Base-by-base conservation (phyloP, 345 rosid genomes). In the Heritiera littoralis region DNA sequence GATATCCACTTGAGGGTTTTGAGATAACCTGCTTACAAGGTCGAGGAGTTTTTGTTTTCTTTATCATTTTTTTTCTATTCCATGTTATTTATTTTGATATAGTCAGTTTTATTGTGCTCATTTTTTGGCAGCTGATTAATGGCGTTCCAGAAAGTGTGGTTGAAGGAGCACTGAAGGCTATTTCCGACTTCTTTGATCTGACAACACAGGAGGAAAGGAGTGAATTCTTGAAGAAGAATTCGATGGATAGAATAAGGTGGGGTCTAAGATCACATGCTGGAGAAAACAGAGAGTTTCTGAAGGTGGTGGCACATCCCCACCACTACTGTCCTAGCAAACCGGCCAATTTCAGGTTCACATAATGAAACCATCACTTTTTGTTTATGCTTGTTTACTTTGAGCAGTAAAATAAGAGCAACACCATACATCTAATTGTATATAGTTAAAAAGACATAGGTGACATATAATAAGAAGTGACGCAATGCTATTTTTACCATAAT, bases 271-370 rank as follows among this genome's bases (percentile, higher is more conserved):
- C 23, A 28, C 66, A 82, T 52, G 43, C 79, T 9, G 80, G 68
- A 2, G 81, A 77, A 32, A 85, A 82, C 30, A 51, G 87, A 41
- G 87, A 84, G 59, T 79, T 49, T 30, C 75, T 84, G 11, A 81
- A 81, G 69, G 30, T 82, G 30, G 75, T 80, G 5, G 64, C 83
- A 5, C 83, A 81, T 74, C 85, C 87, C 14, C 73, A 52, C 1
- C 52, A 43, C 32, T 78, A 85, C 60, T 85, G 83, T 66, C 87
- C 87, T 3, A 11, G 13, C 12, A 71, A 82, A 15, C 81, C 87
- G 0, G 10, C 59, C n/a, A 30, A 9, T 56, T 74, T 82, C 48
- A 80, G 80, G 87, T 85, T 54, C 2, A 13, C 5, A 12, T 63
- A 2, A 11, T 4, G 40, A 32, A 40, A 8, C n/a, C 8, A 20